Percentiles rank a stretch among this genome's conserved stretches.
These are phyloP conservation scores for Ogataea siamensis DNA, from an alignment of 805 yeast genomes.

Conservation along the genomic window DNA sequence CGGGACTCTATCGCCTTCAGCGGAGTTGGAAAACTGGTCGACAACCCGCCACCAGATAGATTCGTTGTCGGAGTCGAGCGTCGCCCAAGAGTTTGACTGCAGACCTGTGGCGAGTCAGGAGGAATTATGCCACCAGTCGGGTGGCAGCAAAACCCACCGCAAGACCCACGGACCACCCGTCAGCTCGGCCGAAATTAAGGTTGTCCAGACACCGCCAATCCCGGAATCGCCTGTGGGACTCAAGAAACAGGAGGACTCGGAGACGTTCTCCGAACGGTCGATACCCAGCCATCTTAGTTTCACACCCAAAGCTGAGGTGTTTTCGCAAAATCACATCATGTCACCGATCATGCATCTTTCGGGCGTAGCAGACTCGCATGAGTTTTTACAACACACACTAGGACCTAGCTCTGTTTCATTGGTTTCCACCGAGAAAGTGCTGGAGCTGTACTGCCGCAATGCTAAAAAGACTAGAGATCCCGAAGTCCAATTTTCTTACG, in stretches of 20 bases:
- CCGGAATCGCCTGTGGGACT: slow-evolving; percentile 17
- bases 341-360: slow-evolving; percentile 18
- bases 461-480: slow-evolving; percentile 87
- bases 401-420: slow-evolving; percentile 36
- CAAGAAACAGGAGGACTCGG: slow-evolving; percentile 5
- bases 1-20: background rate
- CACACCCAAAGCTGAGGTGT: slow-evolving; percentile 13
- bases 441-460: slow-evolving; percentile 82
- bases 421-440: slow-evolving; percentile 51
- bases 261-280: slow-evolving; percentile 10
- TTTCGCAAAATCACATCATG: slow-evolving; percentile 12
- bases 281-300: slow-evolving; percentile 13
- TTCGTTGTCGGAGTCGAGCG: background rate
- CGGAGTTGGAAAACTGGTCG: background rate
- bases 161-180: no score
- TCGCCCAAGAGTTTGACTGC: no score
- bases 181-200: no score
- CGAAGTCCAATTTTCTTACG: slow-evolving; percentile 81
- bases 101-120: no score
- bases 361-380: slow-evolving; percentile 19
- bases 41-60: background rate
- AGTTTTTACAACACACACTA: slow-evolving; percentile 15
- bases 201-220: slow-evolving; percentile 7
- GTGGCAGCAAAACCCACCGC: no score
- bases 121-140: no score